Conservation (phyloP, 2,329 filamentous ascomycete species). For the Pyricularia grisea region DNA sequence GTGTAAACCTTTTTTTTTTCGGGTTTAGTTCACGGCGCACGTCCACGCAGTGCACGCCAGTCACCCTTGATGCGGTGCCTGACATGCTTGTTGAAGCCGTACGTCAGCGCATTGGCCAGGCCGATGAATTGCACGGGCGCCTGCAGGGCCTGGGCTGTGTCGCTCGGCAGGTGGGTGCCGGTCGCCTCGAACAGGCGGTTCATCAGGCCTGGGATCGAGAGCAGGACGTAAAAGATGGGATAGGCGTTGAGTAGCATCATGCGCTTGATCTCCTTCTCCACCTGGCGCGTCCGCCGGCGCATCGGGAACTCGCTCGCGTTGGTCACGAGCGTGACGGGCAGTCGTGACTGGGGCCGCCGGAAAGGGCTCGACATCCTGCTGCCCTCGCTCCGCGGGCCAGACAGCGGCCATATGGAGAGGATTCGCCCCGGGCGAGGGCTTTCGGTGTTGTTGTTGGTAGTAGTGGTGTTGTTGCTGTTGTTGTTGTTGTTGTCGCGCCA, state of each 20-base stretch:
- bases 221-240: slow-evolving; percentile 24
- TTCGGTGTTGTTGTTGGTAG: too few species aligned
- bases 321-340: neutral
- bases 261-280: slow-evolving; percentile 17
- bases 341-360: neutral
- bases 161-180: slow-evolving; percentile 19
- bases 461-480: too few species aligned
- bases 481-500: neutral
- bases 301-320: slow-evolving; percentile 15
- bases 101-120: slow-evolving; percentile 26
- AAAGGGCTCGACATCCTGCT: neutral
- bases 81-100: slow-evolving; percentile 25
- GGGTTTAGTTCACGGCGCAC: neutral
- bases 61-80: slow-evolving; percentile 4
- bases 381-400: too few species aligned
- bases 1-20: too few species aligned
- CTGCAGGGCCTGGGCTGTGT: slow-evolving; percentile 19
- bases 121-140: slow-evolving; percentile 26
- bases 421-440: neutral
- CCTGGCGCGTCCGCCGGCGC: slow-evolving; percentile 11
- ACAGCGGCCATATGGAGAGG: too few species aligned
- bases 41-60: neutral
- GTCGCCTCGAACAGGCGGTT: slow-evolving; percentile 21
- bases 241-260: slow-evolving; percentile 27
- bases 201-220: slow-evolving; percentile 27